A percentile compares a stretch with the other conserved stretches of the same genome.
These are phyloP conservation scores for Xylaria venustula DNA, from an alignment of 495 filamentous ascomycete genomes.

Conservation along the genomic window DNA sequence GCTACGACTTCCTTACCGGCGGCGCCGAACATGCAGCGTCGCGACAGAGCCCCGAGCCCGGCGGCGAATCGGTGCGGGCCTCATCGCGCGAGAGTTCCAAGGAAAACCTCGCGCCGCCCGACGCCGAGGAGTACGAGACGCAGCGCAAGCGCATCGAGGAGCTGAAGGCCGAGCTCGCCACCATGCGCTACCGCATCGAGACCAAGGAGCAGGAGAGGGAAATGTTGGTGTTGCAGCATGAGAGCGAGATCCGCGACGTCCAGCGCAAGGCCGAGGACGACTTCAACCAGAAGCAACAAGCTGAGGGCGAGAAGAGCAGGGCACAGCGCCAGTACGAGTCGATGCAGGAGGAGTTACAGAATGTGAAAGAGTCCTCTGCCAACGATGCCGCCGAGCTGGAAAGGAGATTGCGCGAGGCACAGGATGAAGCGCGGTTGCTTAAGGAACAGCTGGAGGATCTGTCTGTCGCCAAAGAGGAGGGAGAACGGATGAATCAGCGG, in stretches of 20 bases:
- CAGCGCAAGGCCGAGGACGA: conserved; percentile 77
- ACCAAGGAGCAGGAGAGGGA: conserved; percentile 86
- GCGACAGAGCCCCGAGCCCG: conserved; percentile 27
- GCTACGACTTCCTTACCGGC: conserved; percentile 62
- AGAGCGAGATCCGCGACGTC: conserved; percentile 76
- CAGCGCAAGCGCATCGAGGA: conserved; percentile 50
- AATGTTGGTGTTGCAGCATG: conserved; percentile 67
- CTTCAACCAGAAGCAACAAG: conserved; percentile 75
- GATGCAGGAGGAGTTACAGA: conserved; percentile 68
- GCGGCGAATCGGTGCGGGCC: conserved; percentile 31
- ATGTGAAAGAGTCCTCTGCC: conserved; percentile 61
- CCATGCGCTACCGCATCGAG: conserved; percentile 52
- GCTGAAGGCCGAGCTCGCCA: conserved; percentile 55
- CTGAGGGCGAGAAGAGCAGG: conserved; percentile 66
- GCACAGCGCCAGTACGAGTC: conserved; percentile 69
- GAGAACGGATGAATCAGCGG: conserved; percentile 68
- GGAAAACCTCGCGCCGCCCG: conserved; percentile 47
- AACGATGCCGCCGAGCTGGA: conserved; percentile 72
- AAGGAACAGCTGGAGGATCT: conserved; percentile 79
- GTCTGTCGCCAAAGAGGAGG: conserved; percentile 65
- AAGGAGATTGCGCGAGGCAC: conserved; percentile 63
- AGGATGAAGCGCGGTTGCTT: conserved; percentile 68
- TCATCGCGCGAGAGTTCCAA: conserved; percentile 48
- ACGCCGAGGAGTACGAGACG: conserved; percentile 51
- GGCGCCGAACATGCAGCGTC: conserved; percentile 45